Evolutionary conservation across 768 basidiomycete genomes (phyloP), one percentile per base, ranked within the genome.

Genomic region (Auriscalpium orientale): DNA sequence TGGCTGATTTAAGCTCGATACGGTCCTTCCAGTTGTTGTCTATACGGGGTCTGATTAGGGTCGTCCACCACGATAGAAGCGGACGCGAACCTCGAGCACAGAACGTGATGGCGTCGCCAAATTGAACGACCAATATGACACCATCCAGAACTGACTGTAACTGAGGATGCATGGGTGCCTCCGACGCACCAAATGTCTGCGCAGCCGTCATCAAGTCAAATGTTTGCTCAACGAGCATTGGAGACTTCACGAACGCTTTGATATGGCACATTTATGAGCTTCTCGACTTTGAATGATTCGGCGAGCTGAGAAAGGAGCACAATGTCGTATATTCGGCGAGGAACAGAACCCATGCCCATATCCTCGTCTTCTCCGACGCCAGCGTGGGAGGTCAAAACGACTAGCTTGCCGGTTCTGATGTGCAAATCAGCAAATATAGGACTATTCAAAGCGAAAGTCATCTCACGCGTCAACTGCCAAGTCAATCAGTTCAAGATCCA

Each of bases 401-500:
- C 75, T 36, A 89, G 71, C 37, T 78, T 75, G 22, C 76, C 77
- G 16, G 78, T 67, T 55, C 87, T 76, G 36, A 16, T 45, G 46
- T 50, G 20, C 13, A 4, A 4, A 13, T 16, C 8, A 21, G 15
- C 22, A 44, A 35, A 37, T 5, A 3, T 40, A 13, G 45, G n/a
- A 28, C 47, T 35, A 4, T 44, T 8, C 33, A 54, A 57, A 28
- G 5, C 47, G 46, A 21, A 49, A 54, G 58, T 58, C 76, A 53
- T 28, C 28, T 28, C 56, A 85, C 86, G 74, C 74, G 53, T 83
- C 80, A 16, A 86, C 67, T 7, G 79, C 79, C 36, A 90, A 61
- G 72, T 91, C 89, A 47, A 90, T 71, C 43, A 91, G 68, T 65
- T 92, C 90, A 4, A 92, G 70, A 61, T 90, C 88, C 44, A 89